These are phyloP conservation scores for Daldinia grandis DNA, from an alignment of 495 filamentous ascomycete genomes.

Conservation along the genomic window DNA sequence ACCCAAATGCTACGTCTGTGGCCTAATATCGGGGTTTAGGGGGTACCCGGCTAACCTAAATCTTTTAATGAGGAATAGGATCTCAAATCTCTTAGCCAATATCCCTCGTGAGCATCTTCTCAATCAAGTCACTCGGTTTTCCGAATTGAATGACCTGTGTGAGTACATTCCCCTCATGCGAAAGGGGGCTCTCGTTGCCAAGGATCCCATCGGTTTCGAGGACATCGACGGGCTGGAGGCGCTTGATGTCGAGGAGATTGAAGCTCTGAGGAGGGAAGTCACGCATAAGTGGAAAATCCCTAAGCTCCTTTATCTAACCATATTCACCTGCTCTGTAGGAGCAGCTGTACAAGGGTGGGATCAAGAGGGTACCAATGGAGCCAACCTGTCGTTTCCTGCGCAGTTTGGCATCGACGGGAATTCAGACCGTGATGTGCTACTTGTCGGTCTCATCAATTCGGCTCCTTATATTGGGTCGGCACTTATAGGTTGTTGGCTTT, in stretches of 20 bases:
- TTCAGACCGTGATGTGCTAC: conserved; percentile 59
- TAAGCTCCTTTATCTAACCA: conserved; percentile 70
- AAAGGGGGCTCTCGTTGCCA: conserved; percentile 72
- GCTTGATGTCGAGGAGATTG: conserved; percentile 63
- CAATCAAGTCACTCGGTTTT: conserved; percentile 65
- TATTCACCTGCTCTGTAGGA: conserved; percentile 74
- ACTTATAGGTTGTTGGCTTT: conserved; percentile 67
- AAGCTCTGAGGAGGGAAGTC: conserved; percentile 64
- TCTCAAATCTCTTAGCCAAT: conserved; percentile 69
- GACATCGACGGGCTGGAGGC: conserved; percentile 55
- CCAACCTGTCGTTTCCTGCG: conserved; percentile 68
- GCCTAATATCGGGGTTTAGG: neutral
- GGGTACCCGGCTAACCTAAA: neutral
- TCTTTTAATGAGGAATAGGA: conserved; percentile 38
- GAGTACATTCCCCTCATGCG: conserved; percentile 60
- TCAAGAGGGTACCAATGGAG: conserved; percentile 78
- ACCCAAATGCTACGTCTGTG: conserved; percentile 59
- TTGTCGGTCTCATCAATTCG: conserved; percentile 70
- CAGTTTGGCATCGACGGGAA: conserved; percentile 64
- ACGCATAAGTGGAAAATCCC: conserved; percentile 73
- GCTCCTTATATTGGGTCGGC: conserved; percentile 55
- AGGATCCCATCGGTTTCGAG: conserved; percentile 64
- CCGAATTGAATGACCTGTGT: conserved; percentile 48
- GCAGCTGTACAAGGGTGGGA: conserved; percentile 78
- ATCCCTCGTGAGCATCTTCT: conserved; percentile 61